phyloP scores from a whole-genome alignment of 2,329 filamentous ascomycete genomes.

The Ascochyta rabiei region DNA sequence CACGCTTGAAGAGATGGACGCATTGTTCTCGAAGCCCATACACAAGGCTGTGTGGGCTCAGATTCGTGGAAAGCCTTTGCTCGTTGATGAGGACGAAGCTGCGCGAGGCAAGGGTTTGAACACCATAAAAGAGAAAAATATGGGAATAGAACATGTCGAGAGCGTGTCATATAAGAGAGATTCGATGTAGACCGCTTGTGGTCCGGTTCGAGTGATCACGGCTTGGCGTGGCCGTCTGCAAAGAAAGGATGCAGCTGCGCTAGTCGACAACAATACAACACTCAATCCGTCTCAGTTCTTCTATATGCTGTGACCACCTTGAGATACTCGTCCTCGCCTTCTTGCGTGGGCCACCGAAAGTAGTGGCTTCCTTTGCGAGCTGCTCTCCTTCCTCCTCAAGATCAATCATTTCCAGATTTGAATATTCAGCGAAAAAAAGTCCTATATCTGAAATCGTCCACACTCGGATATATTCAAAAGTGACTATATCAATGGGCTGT shows the following conservation, averaged over 20 bases:
- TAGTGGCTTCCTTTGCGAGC: not conserved
- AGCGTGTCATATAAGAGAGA: constrained; percentile 5
- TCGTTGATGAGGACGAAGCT: constrained; percentile 22
- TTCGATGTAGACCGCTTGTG: constrained; percentile 1
- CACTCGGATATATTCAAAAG: too few species aligned
- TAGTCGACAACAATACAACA: constrained; percentile 5
- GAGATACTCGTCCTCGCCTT: not conserved
- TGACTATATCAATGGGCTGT: too few species aligned
- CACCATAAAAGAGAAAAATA: constrained; percentile 22
- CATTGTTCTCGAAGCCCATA: constrained; percentile 36
- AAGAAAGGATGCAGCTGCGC: not conserved
- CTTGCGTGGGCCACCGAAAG: not conserved
- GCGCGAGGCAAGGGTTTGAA: constrained; percentile 26
- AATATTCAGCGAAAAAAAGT: too few species aligned
- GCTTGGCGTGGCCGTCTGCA: not conserved
- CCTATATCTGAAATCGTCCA: too few species aligned
- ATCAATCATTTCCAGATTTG: not conserved
- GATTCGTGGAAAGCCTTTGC: constrained; percentile 28
- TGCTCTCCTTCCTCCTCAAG: not conserved
- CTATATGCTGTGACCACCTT: not conserved
- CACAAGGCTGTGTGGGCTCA: constrained; percentile 42
- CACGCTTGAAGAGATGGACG: constrained; percentile 41
- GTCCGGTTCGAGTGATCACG: constrained; percentile 7
- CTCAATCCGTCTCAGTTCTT: constrained; percentile 9
- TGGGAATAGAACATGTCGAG: constrained; percentile 29